These are phyloP conservation scores for Neopestalotiopsis clavispora DNA, from an alignment of 2,329 filamentous ascomycete species.

Conservation along the genomic window DNA sequence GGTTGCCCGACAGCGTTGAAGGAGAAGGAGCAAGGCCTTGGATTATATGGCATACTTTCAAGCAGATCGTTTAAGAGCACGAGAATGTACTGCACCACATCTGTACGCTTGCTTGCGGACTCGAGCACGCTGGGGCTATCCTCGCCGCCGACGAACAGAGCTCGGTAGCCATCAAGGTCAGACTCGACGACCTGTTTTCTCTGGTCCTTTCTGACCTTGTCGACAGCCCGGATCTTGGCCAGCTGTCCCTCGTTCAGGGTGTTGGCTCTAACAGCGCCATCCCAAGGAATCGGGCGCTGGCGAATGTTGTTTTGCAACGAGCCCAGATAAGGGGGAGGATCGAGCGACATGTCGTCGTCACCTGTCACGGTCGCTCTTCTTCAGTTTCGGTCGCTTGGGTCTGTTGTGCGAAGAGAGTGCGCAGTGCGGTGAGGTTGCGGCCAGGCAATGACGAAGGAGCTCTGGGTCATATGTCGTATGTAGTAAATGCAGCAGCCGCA, in stretches of 20 bases:
- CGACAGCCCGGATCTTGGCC: slow-evolving; percentile 93
- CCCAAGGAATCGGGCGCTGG: slow-evolving; percentile 94
- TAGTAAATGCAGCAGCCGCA: background rate
- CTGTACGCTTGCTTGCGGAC: slow-evolving; percentile 80
- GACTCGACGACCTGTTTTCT: slow-evolving; percentile 80
- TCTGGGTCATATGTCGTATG: slow-evolving; percentile 1
- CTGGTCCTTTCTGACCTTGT: slow-evolving; percentile 93
- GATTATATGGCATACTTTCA: slow-evolving; percentile 64
- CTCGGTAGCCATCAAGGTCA: slow-evolving; percentile 80
- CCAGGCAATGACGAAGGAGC: slow-evolving; percentile 13
- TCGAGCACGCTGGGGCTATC: slow-evolving; percentile 78
- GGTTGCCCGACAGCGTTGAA: background rate
- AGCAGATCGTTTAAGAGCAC: slow-evolving; percentile 88
- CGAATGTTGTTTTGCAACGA: slow-evolving; percentile 97
- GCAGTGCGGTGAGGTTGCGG: background rate
- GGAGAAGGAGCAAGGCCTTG: slow-evolving; percentile 5
- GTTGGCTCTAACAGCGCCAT: slow-evolving; percentile 90
- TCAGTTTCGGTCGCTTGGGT: background rate
- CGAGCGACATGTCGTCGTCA: slow-evolving; percentile 74
- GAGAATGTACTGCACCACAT: slow-evolving; percentile 94
- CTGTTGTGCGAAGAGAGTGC: background rate
- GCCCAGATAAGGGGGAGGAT: slow-evolving; percentile 82
- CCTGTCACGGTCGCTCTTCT: background rate
- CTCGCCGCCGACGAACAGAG: slow-evolving; percentile 77
- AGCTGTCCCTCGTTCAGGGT: slow-evolving; percentile 94